These are phyloP conservation scores for Vinca major DNA, from an alignment of 305 asterid genomes.

Conservation along the genomic window DNA sequence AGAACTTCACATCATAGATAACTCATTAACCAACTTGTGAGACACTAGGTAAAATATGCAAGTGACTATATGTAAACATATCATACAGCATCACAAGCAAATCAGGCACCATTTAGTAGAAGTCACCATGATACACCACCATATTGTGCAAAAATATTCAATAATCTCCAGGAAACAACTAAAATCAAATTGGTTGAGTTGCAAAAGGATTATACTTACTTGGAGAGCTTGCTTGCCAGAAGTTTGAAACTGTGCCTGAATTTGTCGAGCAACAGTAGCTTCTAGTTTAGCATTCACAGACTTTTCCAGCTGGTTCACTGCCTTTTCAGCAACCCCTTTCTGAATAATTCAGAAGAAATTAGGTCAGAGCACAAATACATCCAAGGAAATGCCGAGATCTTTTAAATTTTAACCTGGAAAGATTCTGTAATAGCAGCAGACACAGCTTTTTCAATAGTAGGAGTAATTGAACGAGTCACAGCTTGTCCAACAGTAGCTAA, in stretches of 20 bases:
- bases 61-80: background rate
- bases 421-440: constrained; percentile 54
- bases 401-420: constrained; percentile 55
- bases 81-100: background rate
- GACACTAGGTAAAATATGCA: background rate
- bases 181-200: background rate
- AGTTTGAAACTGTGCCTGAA: constrained; percentile 79
- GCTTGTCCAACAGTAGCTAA: constrained; percentile 57
- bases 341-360: constrained; percentile 35
- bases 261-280: constrained; percentile 66
- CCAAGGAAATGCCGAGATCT: constrained; percentile 14
- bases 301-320: constrained; percentile 73
- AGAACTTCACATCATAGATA: background rate
- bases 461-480: constrained; percentile 57
- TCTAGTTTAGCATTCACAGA: constrained; percentile 74
- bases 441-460: constrained; percentile 63
- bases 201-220: constrained; percentile 27
- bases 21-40: constrained; percentile 6
- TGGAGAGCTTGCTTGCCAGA: constrained; percentile 94
- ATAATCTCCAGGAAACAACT: background rate
- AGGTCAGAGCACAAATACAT: constrained; percentile 19
- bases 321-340: constrained; percentile 91
- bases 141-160: background rate
- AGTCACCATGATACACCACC: no score
- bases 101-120: background rate